Conservation (phyloP, 768 basidiomycete genomes). For the Leccinellum albellum region DNA sequence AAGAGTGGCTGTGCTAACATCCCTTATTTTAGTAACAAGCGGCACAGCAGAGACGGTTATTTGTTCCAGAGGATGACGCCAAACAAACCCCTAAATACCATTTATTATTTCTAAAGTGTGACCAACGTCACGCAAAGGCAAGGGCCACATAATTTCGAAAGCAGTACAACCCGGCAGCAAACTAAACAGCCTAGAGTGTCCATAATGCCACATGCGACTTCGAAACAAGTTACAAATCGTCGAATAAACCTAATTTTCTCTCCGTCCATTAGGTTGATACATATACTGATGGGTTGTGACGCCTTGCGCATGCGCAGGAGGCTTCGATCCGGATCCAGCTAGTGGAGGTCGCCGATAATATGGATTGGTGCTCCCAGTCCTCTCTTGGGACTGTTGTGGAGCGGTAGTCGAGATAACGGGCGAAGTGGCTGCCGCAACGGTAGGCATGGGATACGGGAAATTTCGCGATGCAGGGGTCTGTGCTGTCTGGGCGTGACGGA, state of each 20-base stretch:
- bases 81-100: slow-evolving; percentile 17
- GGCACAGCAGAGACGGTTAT: slow-evolving; percentile 7
- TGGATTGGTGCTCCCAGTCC: slow-evolving; percentile 32
- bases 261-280: slow-evolving; percentile 43
- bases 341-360: slow-evolving; percentile 53
- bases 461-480: slow-evolving; percentile 22
- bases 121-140: slow-evolving; percentile 17
- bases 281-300: slow-evolving; percentile 40
- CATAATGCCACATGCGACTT: slow-evolving; percentile 1
- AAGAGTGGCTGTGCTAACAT: slow-evolving; percentile 24
- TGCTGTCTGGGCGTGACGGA: slow-evolving; percentile 30
- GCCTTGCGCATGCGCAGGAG: slow-evolving; percentile 21
- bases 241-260: slow-evolving; percentile 20
- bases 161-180: slow-evolving; percentile 2
- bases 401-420: slow-evolving; percentile 46
- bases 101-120: slow-evolving; percentile 8
- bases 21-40: slow-evolving; percentile 15
- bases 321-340: slow-evolving; percentile 20
- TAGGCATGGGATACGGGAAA: slow-evolving; percentile 72
- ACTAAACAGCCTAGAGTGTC: slow-evolving; percentile 4
- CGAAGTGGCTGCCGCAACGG: slow-evolving; percentile 59
- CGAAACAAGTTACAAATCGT: slow-evolving; percentile 2
- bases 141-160: slow-evolving; percentile 16
- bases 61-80: slow-evolving; percentile 26
- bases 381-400: slow-evolving; percentile 36